Conservation (phyloP, 208 protist species). For the Wallacemonas sp. region DNA sequence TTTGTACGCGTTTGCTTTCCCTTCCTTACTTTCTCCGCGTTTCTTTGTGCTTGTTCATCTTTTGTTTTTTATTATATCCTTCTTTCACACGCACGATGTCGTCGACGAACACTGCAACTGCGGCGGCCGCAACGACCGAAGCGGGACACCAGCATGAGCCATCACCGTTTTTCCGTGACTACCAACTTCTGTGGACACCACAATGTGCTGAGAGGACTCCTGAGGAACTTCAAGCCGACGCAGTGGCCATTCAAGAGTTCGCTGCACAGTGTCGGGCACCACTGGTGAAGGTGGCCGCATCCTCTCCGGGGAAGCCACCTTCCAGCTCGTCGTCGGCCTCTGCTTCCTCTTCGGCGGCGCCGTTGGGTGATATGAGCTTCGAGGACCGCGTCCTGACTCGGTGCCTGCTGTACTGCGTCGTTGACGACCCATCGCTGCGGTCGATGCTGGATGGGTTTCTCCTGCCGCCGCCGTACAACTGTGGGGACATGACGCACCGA, state of each 20-base stretch:
- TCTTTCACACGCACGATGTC: too few species aligned
- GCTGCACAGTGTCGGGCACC: background rate
- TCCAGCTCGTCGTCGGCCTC: background rate
- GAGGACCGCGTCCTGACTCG: conserved; percentile 67
- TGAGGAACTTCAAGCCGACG: conserved; percentile 24
- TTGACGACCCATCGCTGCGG: conserved; percentile 42
- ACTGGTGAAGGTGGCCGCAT: background rate
- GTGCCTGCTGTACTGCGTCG: conserved; percentile 59
- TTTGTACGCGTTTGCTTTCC: too few species aligned
- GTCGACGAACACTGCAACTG: too few species aligned
- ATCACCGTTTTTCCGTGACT: conserved; percentile 41
- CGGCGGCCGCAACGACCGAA: too few species aligned
- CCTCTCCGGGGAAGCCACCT: background rate
- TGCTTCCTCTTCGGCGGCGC: too few species aligned
- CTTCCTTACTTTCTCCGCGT: background rate
- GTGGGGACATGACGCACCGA: conserved; percentile 29
- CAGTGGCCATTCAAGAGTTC: background rate
- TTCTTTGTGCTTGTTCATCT: background rate
- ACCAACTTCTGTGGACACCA: conserved; percentile 61
- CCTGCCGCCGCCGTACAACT: conserved; percentile 61
- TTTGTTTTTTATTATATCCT: background rate
- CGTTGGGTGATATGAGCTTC: too few species aligned
- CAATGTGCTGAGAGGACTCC: conserved; percentile 33
- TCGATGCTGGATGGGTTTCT: conserved; percentile 68
- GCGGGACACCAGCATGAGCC: too few species aligned